phyloP scores from a whole-genome alignment of 805 yeast species.

The Debaryomyces hansenii region DNA sequence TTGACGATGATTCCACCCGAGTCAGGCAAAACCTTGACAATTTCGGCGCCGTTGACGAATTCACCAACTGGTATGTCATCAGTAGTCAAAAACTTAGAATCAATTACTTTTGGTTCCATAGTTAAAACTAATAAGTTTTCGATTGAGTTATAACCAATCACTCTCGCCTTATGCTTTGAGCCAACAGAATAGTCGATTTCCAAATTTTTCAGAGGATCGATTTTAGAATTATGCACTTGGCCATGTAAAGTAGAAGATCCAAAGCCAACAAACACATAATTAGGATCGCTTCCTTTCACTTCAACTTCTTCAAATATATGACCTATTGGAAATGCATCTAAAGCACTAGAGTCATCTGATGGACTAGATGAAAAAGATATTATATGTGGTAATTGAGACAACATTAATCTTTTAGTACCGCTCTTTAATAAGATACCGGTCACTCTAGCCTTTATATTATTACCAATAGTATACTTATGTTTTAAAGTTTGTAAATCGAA shows the following conservation, averaged over 20 bases:
- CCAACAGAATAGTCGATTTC: slow-evolving; percentile 58
- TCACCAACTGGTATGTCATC: slow-evolving; percentile 80
- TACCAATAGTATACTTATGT: slow-evolving; percentile 68
- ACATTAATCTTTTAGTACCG: slow-evolving; percentile 57
- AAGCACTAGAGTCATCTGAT: slow-evolving; percentile 20
- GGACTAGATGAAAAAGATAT: slow-evolving; percentile 28
- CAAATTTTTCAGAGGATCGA: slow-evolving; percentile 48
- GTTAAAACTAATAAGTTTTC: slow-evolving; percentile 72
- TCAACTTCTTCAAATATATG: slow-evolving; percentile 57
- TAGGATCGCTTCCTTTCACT: slow-evolving; percentile 58
- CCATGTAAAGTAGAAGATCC: slow-evolving; percentile 58
- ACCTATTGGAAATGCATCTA: slow-evolving; percentile 80
- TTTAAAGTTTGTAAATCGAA: slow-evolving; percentile 49
- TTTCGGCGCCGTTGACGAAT: slow-evolving; percentile 50
- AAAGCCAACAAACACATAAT: slow-evolving; percentile 56
- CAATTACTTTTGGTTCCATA: slow-evolving; percentile 62
- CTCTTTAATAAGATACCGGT: slow-evolving; percentile 51
- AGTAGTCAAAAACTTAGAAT: slow-evolving; percentile 63
- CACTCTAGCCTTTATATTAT: slow-evolving; percentile 68
- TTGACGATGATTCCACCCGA: slow-evolving; percentile 65
- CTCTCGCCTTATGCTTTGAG: slow-evolving; percentile 72
- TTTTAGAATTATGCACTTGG: slow-evolving; percentile 75
- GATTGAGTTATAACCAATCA: slow-evolving; percentile 63
- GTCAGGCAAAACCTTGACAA: slow-evolving; percentile 56
- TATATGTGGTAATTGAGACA: slow-evolving; percentile 64